Conservation (phyloP, 2,329 filamentous ascomycete genomes). For the Aspergillus novoparasiticus region DNA sequence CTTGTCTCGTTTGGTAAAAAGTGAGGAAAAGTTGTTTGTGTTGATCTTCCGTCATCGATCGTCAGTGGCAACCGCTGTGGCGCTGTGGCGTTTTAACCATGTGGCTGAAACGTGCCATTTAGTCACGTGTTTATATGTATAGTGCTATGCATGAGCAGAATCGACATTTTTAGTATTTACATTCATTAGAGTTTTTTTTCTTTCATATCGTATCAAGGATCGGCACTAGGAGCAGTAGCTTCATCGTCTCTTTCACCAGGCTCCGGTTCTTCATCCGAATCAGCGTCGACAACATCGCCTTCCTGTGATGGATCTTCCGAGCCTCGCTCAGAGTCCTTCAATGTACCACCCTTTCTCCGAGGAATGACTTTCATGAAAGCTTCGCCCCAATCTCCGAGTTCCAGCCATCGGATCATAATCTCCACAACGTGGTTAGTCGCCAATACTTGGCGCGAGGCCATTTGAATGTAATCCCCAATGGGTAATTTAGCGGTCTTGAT, state of each 20-base stretch:
- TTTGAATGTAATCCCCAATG: constrained; percentile 92
- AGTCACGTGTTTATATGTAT: background rate
- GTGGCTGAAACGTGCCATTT: constrained; percentile 5
- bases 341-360: constrained; percentile 78
- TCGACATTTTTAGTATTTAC: background rate
- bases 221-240: background rate
- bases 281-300: constrained; percentile 30
- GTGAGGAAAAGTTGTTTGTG: constrained; percentile 23
- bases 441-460: constrained; percentile 82
- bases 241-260: background rate
- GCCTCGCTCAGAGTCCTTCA: constrained; percentile 49
- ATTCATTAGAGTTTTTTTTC: background rate
- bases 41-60: constrained; percentile 27
- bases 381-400: constrained; percentile 85
- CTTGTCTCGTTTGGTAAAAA: constrained; percentile 8
- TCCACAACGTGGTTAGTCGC: constrained; percentile 96
- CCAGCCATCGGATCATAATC: constrained; percentile 93
- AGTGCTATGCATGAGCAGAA: background rate
- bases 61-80: constrained; percentile 26
- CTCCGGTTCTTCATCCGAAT: constrained; percentile 14
- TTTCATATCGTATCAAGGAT: background rate
- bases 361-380: constrained; percentile 89
- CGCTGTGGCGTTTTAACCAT: constrained; percentile 17
- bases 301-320: constrained; percentile 20
- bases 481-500: constrained; percentile 89